phyloP scores from a whole-genome alignment of 2,329 filamentous ascomycete genomes.

The Fusarium fujikuroi region DNA sequence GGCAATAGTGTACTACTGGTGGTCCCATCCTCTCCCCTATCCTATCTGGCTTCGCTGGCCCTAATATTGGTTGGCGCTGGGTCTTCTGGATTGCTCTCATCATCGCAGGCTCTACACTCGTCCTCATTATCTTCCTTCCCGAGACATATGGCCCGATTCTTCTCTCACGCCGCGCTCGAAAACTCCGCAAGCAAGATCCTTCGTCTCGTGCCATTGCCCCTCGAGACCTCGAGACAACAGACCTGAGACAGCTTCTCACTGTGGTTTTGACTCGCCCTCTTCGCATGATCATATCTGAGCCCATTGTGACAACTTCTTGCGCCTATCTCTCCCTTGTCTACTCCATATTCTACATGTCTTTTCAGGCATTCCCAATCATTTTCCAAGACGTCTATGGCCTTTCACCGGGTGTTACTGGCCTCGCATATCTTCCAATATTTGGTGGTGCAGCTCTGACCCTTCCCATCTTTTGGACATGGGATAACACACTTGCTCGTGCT shows the following conservation, averaged over 20 bases:
- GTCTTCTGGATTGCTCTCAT: conserved; percentile 77
- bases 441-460: conserved; percentile 69
- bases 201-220: conserved; percentile 64
- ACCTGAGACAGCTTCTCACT: conserved; percentile 68
- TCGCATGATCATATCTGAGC: conserved; percentile 77
- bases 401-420: conserved; percentile 70
- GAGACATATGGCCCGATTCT: conserved; percentile 72
- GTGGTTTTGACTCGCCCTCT: conserved; percentile 78
- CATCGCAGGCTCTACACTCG: conserved; percentile 70
- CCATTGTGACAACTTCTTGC: conserved; percentile 77
- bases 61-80: conserved; percentile 74
- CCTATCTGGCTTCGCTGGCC: conserved; percentile 69
- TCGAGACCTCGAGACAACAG: conserved; percentile 70
- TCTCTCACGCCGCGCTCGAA: conserved; percentile 65
- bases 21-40: conserved; percentile 75
- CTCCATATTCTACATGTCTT: conserved; percentile 75
- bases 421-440: conserved; percentile 76
- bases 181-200: conserved; percentile 66
- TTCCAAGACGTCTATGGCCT: conserved; percentile 73
- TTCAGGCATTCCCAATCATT: conserved; percentile 79
- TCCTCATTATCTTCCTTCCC: conserved; percentile 70
- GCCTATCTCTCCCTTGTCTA: conserved; percentile 78
- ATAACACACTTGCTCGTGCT: conserved; percentile 66
- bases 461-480: conserved; percentile 72
- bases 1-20: conserved; percentile 65